Evolutionary conservation across 2,329 filamentous ascomycete species (phyloP).

Genomic region (Fusarium piperis): DNA sequence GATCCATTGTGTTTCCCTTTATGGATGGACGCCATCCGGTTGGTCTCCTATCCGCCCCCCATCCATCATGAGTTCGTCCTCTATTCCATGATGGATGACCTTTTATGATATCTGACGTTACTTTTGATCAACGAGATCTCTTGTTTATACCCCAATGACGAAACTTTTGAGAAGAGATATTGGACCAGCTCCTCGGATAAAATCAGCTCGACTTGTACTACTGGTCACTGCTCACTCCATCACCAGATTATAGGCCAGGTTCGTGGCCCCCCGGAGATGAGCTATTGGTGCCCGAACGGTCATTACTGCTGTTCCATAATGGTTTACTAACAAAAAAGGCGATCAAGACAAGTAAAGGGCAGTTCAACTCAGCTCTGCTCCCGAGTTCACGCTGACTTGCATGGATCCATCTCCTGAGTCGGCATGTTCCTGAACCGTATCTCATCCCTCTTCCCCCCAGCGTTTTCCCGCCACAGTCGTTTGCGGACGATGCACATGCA

Average conservation of each 20-base stretch:
- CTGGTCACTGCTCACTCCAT: neutral
- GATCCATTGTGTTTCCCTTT: neutral
- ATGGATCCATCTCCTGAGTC: constrained; percentile 7
- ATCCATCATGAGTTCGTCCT: neutral
- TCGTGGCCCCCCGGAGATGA: neutral
- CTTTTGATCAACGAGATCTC: neutral
- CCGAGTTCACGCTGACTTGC: constrained; percentile 5
- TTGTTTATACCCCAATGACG: no score
- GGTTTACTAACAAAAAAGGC: neutral
- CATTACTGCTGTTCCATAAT: neutral
- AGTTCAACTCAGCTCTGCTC: neutral
- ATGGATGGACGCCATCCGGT: neutral
- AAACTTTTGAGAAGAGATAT: neutral
- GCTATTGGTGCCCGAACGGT: neutral
- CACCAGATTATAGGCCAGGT: neutral
- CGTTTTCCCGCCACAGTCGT: constrained; percentile 6
- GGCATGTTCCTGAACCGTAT: neutral
- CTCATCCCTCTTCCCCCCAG: neutral
- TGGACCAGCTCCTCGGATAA: neutral
- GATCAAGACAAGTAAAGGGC: neutral
- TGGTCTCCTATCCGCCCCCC: neutral
- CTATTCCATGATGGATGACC: neutral
- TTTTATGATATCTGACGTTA: neutral
- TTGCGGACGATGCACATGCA: constrained; percentile 2
- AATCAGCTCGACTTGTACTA: neutral